These are phyloP conservation scores for Talaromyces stipitatus DNA, from an alignment of 495 filamentous ascomycete species.

Conservation along the genomic window DNA sequence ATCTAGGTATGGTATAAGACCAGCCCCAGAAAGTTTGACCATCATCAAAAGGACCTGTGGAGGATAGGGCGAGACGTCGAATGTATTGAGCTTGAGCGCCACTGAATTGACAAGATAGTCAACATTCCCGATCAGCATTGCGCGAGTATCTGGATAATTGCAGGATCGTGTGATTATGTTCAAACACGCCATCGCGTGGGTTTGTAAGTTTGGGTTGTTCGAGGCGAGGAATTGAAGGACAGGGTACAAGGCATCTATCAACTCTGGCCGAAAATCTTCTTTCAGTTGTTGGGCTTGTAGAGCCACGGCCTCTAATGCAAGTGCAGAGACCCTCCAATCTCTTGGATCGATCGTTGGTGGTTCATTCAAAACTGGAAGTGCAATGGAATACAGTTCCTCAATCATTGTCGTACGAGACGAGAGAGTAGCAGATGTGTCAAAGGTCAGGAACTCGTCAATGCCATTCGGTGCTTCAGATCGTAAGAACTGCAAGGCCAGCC, in stretches of 20 bases:
- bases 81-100: conserved; percentile 78
- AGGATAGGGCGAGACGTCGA: conserved; percentile 85
- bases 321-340: conserved; percentile 64
- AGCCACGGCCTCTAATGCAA: conserved; percentile 68
- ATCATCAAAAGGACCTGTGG: conserved; percentile 93
- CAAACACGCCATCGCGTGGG: conserved; percentile 77
- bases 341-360: conserved; percentile 38
- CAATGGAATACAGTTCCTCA: conserved; percentile 74
- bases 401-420: conserved; percentile 48
- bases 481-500: conserved; percentile 71
- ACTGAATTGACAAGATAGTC: conserved; percentile 96
- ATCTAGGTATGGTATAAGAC: conserved; percentile 80
- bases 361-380: conserved; percentile 54
- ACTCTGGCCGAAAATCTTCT: conserved; percentile 67
- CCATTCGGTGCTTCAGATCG: conserved; percentile 41
- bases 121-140: conserved; percentile 82
- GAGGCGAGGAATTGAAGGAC: conserved; percentile 81
- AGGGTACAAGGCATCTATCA: conserved; percentile 89
- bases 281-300: conserved; percentile 61
- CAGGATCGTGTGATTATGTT: conserved; percentile 71
- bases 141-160: conserved; percentile 63
- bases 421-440: conserved; percentile 36
- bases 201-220: conserved; percentile 54
- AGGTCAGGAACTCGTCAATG: conserved; percentile 58
- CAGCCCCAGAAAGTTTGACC: conserved; percentile 76